Base-by-base conservation (phyloP, 306 rosid species). In the Vigna reflexopilosa region DNA sequence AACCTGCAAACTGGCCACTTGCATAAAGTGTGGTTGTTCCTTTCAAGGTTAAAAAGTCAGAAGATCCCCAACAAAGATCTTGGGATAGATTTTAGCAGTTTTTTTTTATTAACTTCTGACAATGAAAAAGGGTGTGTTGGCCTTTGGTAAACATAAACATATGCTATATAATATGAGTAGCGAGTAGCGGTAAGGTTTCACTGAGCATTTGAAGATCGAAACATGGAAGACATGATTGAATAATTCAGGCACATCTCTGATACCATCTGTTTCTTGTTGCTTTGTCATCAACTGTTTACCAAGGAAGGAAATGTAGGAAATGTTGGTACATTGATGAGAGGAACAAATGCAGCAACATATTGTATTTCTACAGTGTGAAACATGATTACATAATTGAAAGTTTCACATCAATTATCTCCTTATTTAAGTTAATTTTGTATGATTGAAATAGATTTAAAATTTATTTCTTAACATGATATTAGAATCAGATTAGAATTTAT, bases 51-150 rank as follows among this genome's bases (percentile, higher is more conserved):
- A 80, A 66, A 73, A 80, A 80, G 79, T 34, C 55, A 66, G 64
- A 67, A 66, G 67, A 80, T 80, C 84, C 47, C 56, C 34, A 22
- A n/a, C 26, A 44, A 70, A 65, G 75, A 80, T 80, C 44, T 67
- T 9, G 38, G 5, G 74, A 28, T 65, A 56, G 70, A 73, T 74
- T 73, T 73, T 73, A 56, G 80, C 69, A 38, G 4, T 30, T 55
- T 73, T 32, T 67, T 32, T 75, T 75, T 75, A 75, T 75, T 75
- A 58, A 58, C 48, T 70, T 81, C 72, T 57, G 80, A 81, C 58
- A 56, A 67, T 80, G 69, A 56, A 80, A 80, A 66, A 30, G 65
- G 30, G 10, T 64, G 4, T 34, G 47, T 67, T 74, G 71, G 58
- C 76, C 65, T 80, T 80, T 64, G 73, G 68, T 28, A 77, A 56